Percentiles rank a stretch among this genome's conserved stretches.
phyloP scores from a whole-genome alignment of 1,284 basidiomycete species.

The Trametes hirsuta region DNA sequence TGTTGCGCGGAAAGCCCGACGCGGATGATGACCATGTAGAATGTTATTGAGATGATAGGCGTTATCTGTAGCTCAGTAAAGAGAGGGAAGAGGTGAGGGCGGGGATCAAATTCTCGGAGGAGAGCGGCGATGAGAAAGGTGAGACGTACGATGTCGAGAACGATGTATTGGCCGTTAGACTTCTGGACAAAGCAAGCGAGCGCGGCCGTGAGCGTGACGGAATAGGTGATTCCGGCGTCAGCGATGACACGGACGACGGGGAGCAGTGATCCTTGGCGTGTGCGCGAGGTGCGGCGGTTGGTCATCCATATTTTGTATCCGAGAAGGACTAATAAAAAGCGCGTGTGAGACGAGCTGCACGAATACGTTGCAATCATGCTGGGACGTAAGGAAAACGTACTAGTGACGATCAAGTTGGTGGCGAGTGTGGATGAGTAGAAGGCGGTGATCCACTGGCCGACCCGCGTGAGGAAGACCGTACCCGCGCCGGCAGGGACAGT shows the following conservation, averaged over 20 bases:
- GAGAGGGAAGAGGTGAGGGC: not conserved
- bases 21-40: slow-evolving; percentile 30
- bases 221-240: slow-evolving; percentile 28
- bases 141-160: slow-evolving; percentile 28
- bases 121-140: too few species aligned
- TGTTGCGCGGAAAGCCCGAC: slow-evolving; percentile 13
- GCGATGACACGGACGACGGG: slow-evolving; percentile 28
- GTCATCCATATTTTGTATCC: slow-evolving; percentile 18
- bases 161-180: slow-evolving; percentile 25
- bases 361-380: too few species aligned
- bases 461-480: slow-evolving; percentile 20
- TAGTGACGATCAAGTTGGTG: slow-evolving; percentile 25
- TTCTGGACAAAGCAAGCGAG: slow-evolving; percentile 23
- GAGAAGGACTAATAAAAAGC: slow-evolving; percentile 5
- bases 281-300: slow-evolving; percentile 1
- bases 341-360: not conserved
- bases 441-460: slow-evolving; percentile 29
- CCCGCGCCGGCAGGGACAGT: not conserved
- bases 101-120: not conserved
- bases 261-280: slow-evolving; percentile 15
- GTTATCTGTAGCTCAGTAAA: slow-evolving; percentile 8
- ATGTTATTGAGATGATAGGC: slow-evolving; percentile 24
- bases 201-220: slow-evolving; percentile 23
- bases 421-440: slow-evolving; percentile 24
- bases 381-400: slow-evolving; percentile 7